Conservation (phyloP, 441 rosid species). For the Metrosideros polymorpha region DNA sequence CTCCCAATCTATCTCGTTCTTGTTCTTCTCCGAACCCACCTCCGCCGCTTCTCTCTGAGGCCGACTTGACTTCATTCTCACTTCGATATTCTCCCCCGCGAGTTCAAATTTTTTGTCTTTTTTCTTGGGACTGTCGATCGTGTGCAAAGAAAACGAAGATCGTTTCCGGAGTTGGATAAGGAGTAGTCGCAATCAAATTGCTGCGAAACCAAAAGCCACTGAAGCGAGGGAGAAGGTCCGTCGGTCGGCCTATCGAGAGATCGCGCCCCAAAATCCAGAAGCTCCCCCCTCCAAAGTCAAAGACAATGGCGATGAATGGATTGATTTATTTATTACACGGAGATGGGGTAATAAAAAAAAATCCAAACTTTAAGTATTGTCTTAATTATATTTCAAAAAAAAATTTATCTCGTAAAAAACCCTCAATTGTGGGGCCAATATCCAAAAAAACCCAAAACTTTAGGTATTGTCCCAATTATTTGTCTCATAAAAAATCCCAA, state of each 20-base stretch:
- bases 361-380: too few relatives aligned
- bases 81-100: not conserved
- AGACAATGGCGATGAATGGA: too few relatives aligned
- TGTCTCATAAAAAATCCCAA: too few relatives aligned
- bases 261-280: too few relatives aligned
- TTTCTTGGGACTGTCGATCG: not conserved
- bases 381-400: too few relatives aligned
- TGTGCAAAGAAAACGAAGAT: not conserved
- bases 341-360: too few relatives aligned
- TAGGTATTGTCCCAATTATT: too few relatives aligned
- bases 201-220: not conserved
- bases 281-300: too few relatives aligned
- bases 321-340: too few relatives aligned
- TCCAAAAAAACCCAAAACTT: too few relatives aligned
- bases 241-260: not conserved
- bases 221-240: not conserved
- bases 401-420: too few relatives aligned
- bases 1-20: conserved; percentile 18
- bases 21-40: not conserved
- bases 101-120: not conserved
- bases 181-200: not conserved
- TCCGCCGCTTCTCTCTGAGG: not conserved
- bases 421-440: too few relatives aligned
- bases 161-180: not conserved
- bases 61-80: not conserved